Evolutionary conservation across 176 grass and related monocot genomes (phyloP).

Genomic region (Olyra latifolia): DNA sequence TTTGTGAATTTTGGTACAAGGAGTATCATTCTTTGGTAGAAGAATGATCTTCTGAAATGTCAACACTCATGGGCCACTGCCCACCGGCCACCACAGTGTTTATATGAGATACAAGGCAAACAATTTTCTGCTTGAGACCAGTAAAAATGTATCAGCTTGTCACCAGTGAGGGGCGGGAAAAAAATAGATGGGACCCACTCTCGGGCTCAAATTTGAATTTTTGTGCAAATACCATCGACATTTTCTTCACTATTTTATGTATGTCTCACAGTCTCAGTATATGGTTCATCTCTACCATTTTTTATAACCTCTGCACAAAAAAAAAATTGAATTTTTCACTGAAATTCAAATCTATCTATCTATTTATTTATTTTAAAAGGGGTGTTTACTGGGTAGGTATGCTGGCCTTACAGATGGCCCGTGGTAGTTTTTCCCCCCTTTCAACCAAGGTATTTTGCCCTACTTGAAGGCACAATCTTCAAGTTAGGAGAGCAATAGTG

Average conservation of each 20-base stretch:
- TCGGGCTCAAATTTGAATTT: not conserved
- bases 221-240: not conserved
- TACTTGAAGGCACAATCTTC: not conserved
- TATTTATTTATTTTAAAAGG: not conserved
- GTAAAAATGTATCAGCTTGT: not conserved
- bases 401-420: not conserved
- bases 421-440: not conserved
- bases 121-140: not conserved
- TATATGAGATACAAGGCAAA: not conserved
- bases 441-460: not conserved
- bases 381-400: not conserved
- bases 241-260: not conserved
- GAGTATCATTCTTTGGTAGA: constrained; percentile 2
- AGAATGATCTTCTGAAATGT: constrained; percentile 21
- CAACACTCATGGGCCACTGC: not conserved
- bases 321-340: not conserved
- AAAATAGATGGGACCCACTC: not conserved
- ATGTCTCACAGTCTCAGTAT: no score
- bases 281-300: not conserved
- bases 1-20: not conserved
- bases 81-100: not conserved
- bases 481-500: not conserved
- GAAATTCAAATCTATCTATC: not conserved
- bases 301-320: not conserved
- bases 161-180: not conserved